Base-by-base conservation (phyloP, 2,329 filamentous ascomycete species). In the Paramyrothecium sp. region DNA sequence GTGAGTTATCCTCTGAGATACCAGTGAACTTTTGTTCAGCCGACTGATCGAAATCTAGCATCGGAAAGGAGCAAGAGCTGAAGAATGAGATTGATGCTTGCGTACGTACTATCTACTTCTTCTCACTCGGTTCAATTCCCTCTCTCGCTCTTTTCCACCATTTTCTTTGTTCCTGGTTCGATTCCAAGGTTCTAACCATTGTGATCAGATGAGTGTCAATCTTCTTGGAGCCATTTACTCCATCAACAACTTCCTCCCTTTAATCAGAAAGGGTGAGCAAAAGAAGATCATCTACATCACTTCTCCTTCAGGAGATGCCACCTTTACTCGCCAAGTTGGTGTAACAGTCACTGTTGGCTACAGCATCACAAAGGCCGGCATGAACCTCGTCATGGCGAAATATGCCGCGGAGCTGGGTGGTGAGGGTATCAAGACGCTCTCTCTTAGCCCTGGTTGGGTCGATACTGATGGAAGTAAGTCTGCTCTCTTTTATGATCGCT, bases 241-340 rank as follows among this genome's bases (percentile, higher is more conserved):
- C 1, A 70, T 71, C 51, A 77, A 74, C 52, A 65, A 69, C 3
- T 78, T 78, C 62, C 58, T 79, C 2, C 75, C 75, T 0, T 66
- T 79, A 21, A 61, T 80, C 23, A 61, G 69, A 17, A 73, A 71
- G 33, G 72, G 73, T 34, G 54, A 53, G 51, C 58, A 66, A 51
- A 79, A 79, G 65, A 78, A 79, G 62, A 72, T 79, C 55, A 61
- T 76, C 7, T 64, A 72, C 19, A 72, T 80, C 22, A 72, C 73
- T 20, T 72, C 60, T 11, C 74, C 65, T 10, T 65, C 73, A 59
- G 75, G 68, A 0, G 73, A 76, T 54, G 54, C 67, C 1, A 62
- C 70, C 8, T 23, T 70, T 5, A 65, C 65, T 52, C 59, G 61
- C 3, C 60, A 57, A 1, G 57, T 59, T 16, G 70, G 65, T 0